Evolutionary conservation across 192 early-diverging fungal species (phyloP), one percentile per base, ranked within the genome.

Genomic region (Haplosporangium gracile): DNA sequence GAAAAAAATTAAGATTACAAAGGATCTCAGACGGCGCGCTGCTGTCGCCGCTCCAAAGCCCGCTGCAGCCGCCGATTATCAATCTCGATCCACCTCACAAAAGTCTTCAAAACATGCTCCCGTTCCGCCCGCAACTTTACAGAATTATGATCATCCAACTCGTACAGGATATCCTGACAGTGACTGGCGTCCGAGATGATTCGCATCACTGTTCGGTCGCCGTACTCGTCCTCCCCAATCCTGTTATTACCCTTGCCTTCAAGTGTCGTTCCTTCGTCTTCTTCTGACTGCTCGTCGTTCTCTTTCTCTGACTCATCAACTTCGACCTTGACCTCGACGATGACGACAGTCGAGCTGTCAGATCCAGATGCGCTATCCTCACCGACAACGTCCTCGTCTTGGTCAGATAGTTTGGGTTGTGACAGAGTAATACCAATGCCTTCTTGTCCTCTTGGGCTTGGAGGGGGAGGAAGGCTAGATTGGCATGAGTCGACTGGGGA

Each of bases 161-260:
- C 79, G 68, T 86, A 86, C 24, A 86, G 53, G 55, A 86, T 86
- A 70, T 81, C 84, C 13, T 81, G 84, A 36, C 84, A 86, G 42
- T 86, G 79, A 20, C 84, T 81, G 2, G 84, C 79, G 13, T 76
- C 72, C 7, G 84, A 76, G 7, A 86, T 86, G 38, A 86, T 86
- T 34, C 79, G 32, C 24, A 86, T 36, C 9, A 77, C 72, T 8
- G 60, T 85, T 39, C 65, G 68, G 4, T 83, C 82, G 32, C 39
- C 38, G 18, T 29, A 39, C 26, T 39, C 16, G 4, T 22, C n/a
- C 15, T 70, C 49, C 0, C n/a, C 38, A 10, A 32, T 42, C 24
- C 39, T 15, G 0, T 15, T 29, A 32, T 32, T 65, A 2, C 38
- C 32, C 1, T 38, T 8, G 32, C 1, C 34, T 13, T 22, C n/a